Evolutionary conservation across 2,329 filamentous ascomycete genomes (phyloP).

Genomic region (Bipolaris gigantea): DNA sequence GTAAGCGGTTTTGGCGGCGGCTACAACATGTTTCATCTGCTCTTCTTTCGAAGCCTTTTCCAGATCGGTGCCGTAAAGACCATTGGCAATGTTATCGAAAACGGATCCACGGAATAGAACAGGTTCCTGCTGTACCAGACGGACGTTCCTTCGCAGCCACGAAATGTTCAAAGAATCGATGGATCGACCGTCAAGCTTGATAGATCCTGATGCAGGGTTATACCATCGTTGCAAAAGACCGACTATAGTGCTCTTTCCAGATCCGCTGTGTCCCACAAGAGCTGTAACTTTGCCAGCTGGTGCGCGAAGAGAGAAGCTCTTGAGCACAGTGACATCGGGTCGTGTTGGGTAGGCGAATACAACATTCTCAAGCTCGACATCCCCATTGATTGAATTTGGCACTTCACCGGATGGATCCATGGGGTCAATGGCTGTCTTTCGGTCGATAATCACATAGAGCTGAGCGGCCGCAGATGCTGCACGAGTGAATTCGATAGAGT

Average conservation of each 20-base stretch:
- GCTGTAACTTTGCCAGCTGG: slow-evolving; percentile 57
- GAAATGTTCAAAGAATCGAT: slow-evolving; percentile 46
- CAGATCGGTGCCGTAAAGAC: slow-evolving; percentile 78
- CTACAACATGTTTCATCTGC: slow-evolving; percentile 70
- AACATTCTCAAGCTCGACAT: slow-evolving; percentile 74
- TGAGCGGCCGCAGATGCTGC: slow-evolving; percentile 18
- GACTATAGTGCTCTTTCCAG: slow-evolving; percentile 90
- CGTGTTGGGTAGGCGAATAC: slow-evolving; percentile 93
- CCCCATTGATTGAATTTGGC: slow-evolving; percentile 2
- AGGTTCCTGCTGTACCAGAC: slow-evolving; percentile 65
- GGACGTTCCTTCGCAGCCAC: slow-evolving; percentile 69
- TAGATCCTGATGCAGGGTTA: slow-evolving; percentile 71
- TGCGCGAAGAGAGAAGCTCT: slow-evolving; percentile 48
- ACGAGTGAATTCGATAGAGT: slow-evolving; percentile 17
- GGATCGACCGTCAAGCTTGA: slow-evolving; percentile 70
- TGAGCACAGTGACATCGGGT: slow-evolving; percentile 75
- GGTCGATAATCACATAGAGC: slow-evolving; percentile 18
- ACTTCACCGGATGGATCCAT: slow-evolving; percentile 13
- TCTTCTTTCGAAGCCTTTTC: slow-evolving; percentile 68
- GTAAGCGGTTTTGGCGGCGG: slow-evolving; percentile 77
- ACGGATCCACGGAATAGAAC: slow-evolving; percentile 88
- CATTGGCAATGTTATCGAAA: slow-evolving; percentile 82
- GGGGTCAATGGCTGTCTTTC: slow-evolving; percentile 13
- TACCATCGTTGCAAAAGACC: slow-evolving; percentile 92
- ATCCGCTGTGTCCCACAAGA: slow-evolving; percentile 70